Evolutionary conservation across 257 asterid species (phyloP), one percentile per base, ranked within the genome.

Genomic region (Apocynum venetum): DNA sequence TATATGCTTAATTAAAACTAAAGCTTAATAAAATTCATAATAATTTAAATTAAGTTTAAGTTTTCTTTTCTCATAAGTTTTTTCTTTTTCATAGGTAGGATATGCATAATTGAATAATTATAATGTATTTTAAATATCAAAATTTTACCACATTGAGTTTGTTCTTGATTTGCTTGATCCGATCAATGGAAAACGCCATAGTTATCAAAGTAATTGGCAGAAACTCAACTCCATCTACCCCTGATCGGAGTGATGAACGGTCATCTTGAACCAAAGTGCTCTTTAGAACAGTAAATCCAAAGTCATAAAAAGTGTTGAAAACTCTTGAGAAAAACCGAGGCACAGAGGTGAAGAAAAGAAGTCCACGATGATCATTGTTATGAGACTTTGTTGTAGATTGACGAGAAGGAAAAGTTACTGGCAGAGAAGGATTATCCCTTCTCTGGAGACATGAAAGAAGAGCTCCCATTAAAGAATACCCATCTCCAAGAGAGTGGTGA

Each of bases 401-500:
- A 3, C 73, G 73, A 25, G 81, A 41, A 0, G 97, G 96, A 46
- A 92, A 88, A 0, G 92, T 89, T 0, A 87, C 60, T 0, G 96
- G 92, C 25, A 89, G 72, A 1, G 60, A 51, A 36, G 97, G 96
- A 52, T 90, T 67, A 14, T 92, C 94, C 0, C 86, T 89, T 48
- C 97, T 69, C 52, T 87, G 86, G 64, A 90, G 64, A 80, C 94
- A 90, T 6, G 97, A 92, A 35, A 92, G 89, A 35, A 92, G 92
- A 17, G 94, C 96, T 13, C 97, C 97, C 94, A 90, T 89, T 1
- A 92, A 76, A 0, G 97, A 89, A 80, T 78, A 92, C 70, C 97
- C 96, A 70, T 92, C 97, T 4, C 94, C 97, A 3, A 92, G 87
- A 2, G 97, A 74, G 63, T 92, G 97, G 68, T 92, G 96, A 17